Evolutionary conservation across 1,139 yeast genomes (phyloP), one percentile per base, ranked within the genome.

Genomic region (Yamadazyma kanchanaburiensis): DNA sequence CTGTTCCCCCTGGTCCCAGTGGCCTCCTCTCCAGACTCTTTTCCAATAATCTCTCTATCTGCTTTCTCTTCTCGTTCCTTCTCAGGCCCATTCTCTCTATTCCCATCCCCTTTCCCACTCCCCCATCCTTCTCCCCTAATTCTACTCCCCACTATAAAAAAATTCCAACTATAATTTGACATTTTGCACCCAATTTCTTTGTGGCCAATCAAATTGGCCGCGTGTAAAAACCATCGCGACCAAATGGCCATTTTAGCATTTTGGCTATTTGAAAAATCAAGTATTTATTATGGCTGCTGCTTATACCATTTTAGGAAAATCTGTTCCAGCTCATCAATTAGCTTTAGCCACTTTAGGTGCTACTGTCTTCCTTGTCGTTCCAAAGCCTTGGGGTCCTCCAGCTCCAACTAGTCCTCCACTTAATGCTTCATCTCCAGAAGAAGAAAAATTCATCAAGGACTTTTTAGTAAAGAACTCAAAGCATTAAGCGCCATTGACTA

Each of bases 391-490:
- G 77, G 70, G 73, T 21, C 58, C 76, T 12, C 59, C 75, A 42
- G 71, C 76, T 42, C 75, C 81, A 41, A 63, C 68, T 39, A 69
- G 69, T 48, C 87, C 91, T 39, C 68, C 81, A 34, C 74, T 87
- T 59, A 74, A 77, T 45, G 95, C 96, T 42, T 60, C 78, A 36
- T 75, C 88, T 36, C 77, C 88, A 47, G 96, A 87, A 49, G 97
- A 89, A 68, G 95, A 85, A 60, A 80, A 81, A 61, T 89, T 82
- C 67, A 61, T 64, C 37, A 55, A 60, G 48, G 69, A 62, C 35
- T 64, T 56, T 53, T 63, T 64, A 44, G 58, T 66, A 35, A 64
- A 64, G 49, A 56, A 63, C n/a, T n/a, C n/a, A n/a, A n/a, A n/a
- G n/a, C n/a, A n/a, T n/a, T n/a, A n/a, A n/a, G n/a, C n/a, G n/a